These are phyloP conservation scores for Phaffia tasmanica DNA, from an alignment of 768 basidiomycete species.

Conservation along the genomic window DNA sequence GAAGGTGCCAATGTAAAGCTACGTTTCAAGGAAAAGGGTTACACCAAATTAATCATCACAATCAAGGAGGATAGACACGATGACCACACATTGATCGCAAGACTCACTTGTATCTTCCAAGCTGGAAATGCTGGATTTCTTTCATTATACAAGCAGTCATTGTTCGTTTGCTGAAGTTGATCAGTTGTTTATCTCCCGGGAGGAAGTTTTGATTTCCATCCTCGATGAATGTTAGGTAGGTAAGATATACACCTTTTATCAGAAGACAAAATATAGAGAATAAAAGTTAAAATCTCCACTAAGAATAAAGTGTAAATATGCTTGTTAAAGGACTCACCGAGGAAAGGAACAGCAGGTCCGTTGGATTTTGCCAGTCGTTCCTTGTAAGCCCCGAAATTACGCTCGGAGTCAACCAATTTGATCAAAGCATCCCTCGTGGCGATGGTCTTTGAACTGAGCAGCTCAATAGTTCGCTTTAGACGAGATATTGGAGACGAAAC, in stretches of 20 bases:
- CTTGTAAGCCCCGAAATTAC: constrained; percentile 88
- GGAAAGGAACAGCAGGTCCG: constrained; percentile 92
- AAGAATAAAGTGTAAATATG: not conserved
- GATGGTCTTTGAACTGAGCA: constrained; percentile 64
- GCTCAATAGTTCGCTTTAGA: constrained; percentile 86
- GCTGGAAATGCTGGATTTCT: constrained; percentile 94
- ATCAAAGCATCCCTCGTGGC: constrained; percentile 67
- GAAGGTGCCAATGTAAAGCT: constrained; percentile 52
- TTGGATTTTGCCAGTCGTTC: constrained; percentile 67
- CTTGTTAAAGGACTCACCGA: constrained; percentile 50
- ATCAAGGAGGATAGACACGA: not conserved
- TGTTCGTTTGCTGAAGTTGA: constrained; percentile 93
- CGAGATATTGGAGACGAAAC: constrained; percentile 88
- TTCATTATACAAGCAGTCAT: constrained; percentile 93
- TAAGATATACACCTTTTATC: constrained; percentile 78
- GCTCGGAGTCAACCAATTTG: constrained; percentile 79
- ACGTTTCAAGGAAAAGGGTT: not conserved
- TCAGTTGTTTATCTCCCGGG: constrained; percentile 47
- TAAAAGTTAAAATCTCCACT: not conserved
- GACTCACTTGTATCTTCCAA: constrained; percentile 63
- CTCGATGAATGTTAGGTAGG: constrained; percentile 93
- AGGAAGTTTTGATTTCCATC: constrained; percentile 86
- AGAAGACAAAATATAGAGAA: not conserved
- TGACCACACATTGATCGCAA: too few species aligned
- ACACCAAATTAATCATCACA: not conserved